Conservation (phyloP, 257 asterid genomes). For the Nicotiana obtusifolia region DNA sequence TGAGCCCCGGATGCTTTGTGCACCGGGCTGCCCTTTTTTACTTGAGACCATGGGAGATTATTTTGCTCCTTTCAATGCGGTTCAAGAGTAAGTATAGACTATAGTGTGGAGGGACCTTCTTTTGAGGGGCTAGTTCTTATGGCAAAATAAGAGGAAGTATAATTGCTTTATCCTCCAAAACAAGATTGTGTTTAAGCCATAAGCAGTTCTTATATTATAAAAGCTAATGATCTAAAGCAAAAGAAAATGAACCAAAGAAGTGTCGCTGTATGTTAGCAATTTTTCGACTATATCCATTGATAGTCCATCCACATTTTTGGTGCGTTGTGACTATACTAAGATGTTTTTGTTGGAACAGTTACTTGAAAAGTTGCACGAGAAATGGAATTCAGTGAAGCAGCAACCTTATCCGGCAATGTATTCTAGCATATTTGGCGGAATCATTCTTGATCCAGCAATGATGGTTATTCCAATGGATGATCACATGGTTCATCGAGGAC, state of each 20-base stretch:
- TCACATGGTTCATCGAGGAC: conserved; percentile 97
- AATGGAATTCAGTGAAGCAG: conserved; percentile 51
- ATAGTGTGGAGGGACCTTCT: background rate
- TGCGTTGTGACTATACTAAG: background rate
- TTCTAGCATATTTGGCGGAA: conserved; percentile 78
- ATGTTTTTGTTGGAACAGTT: conserved; percentile 35
- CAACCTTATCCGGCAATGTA: conserved; percentile 88
- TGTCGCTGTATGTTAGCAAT: background rate
- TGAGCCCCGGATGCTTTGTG: too few relatives aligned
- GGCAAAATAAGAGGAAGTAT: background rate
- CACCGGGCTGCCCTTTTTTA: too few relatives aligned
- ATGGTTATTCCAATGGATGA: conserved; percentile 90
- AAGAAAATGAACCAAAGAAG: background rate
- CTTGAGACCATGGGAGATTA: background rate
- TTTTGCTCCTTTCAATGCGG: background rate
- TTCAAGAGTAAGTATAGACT: background rate
- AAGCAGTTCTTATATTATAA: background rate
- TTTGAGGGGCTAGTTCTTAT: background rate
- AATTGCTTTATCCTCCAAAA: background rate
- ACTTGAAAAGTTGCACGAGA: conserved; percentile 60
- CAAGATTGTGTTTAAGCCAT: background rate
- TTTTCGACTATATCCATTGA: background rate
- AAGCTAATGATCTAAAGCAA: background rate
- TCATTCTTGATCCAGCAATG: conserved; percentile 80
- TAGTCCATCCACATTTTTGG: background rate